phyloP scores from a whole-genome alignment of 129 eudicot species.

The Mikania micrantha region DNA sequence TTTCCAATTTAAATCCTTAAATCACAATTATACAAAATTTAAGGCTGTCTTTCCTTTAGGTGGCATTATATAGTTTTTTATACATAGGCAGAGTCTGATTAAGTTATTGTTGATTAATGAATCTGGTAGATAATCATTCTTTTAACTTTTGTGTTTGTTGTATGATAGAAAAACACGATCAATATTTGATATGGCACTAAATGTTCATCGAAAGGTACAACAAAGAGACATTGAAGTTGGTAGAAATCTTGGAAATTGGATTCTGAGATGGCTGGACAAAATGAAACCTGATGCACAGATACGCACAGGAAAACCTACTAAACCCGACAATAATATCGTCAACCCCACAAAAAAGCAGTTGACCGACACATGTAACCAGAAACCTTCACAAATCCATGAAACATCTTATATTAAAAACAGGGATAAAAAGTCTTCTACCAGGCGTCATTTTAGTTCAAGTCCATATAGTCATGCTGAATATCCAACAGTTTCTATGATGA shows the following conservation, averaged over 20 bases:
- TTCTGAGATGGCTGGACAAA: slow-evolving; percentile 80
- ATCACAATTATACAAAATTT: slow-evolving; percentile 7
- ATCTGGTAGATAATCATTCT: neutral
- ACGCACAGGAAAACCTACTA: slow-evolving; percentile 37
- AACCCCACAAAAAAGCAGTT: slow-evolving; percentile 25
- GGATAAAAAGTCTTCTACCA: slow-evolving; percentile 36
- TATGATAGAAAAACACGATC: slow-evolving; percentile 58
- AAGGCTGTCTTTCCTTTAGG: neutral
- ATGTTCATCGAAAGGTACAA: slow-evolving; percentile 65
- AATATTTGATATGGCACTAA: slow-evolving; percentile 63
- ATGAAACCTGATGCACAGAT: slow-evolving; percentile 77
- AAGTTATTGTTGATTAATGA: neutral
- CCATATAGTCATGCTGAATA: slow-evolving; percentile 39
- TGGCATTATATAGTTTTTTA: neutral
- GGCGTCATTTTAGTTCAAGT: slow-evolving; percentile 49
- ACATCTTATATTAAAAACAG: slow-evolving; percentile 20
- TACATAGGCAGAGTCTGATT: neutral
- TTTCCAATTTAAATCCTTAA: neutral
- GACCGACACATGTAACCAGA: slow-evolving; percentile 27
- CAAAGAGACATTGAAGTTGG: slow-evolving; percentile 90
- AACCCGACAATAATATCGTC: neutral
- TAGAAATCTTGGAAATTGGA: slow-evolving; percentile 70
- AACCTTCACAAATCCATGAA: slow-evolving; percentile 23
- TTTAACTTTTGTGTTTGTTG: neutral
- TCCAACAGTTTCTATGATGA: slow-evolving; percentile 40